Percentiles rank a stretch among this genome's conserved stretches.
Evolutionary conservation across 345 rosid genomes (phyloP).

Genomic region (Hibiscus mutabilis): DNA sequence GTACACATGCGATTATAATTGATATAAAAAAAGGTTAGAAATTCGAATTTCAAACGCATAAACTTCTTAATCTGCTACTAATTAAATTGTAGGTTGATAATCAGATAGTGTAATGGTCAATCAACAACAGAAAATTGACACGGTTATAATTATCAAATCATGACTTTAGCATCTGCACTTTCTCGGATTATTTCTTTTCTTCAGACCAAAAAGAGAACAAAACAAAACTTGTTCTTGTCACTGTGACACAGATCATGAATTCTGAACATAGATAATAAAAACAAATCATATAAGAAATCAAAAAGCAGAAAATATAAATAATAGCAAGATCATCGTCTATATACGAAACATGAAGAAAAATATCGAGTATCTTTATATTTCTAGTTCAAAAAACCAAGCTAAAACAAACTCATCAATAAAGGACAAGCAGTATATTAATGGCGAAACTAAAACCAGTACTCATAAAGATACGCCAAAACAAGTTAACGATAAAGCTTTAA

Average conservation of each 20-base stretch:
- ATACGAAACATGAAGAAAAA: constrained; percentile 10
- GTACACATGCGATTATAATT: no score
- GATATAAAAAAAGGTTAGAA: no score
- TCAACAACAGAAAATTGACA: constrained; percentile 5
- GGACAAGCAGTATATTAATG: constrained; percentile 11
- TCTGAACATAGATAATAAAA: no score
- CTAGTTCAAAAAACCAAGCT: constrained; percentile 2
- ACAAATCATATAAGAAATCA: no score
- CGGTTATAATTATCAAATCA: constrained; percentile 11
- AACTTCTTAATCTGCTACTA: background rate
- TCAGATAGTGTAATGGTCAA: no score
- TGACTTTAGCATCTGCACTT: constrained; percentile 10
- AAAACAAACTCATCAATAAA: constrained; percentile 5
- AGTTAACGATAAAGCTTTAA: background rate
- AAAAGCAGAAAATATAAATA: background rate
- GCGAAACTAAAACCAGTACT: background rate
- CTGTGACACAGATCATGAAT: no score
- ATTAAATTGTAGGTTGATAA: no score
- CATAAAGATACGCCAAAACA: constrained; percentile 4
- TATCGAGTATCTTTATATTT: constrained; percentile 15
- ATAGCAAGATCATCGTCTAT: constrained; percentile 9
- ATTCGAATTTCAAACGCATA: background rate
- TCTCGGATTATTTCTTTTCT: constrained; percentile 2
- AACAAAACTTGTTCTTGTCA: no score
- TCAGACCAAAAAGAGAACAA: no score